Evolutionary conservation across 2,329 filamentous ascomycete genomes (phyloP), one percentile per base, ranked within the genome.

Genomic region (Fusarium dimerum): DNA sequence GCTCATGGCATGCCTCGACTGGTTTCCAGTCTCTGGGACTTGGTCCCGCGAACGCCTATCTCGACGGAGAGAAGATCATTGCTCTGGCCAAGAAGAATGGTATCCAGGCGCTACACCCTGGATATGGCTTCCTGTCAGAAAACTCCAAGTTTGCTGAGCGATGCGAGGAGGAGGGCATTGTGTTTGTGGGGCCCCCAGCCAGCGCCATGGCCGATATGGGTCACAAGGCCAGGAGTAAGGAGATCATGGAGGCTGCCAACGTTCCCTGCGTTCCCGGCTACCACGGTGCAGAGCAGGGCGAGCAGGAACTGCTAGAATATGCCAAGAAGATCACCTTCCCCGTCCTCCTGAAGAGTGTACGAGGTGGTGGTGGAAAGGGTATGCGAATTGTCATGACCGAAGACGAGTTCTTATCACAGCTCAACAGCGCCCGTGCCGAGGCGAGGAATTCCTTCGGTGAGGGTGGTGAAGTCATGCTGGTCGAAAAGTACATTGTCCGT

Each of bases 231-330:
- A 81, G 89, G 54, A 94, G 90, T 47, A 99, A 99, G 73, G 89
- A 96, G 69, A 97, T 99, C 68, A 97, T 99, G 94, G 91, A 84
- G 34, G 85, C 85, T 5, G 93, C 94, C n/a, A 91, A 92, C 9
- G 94, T 99, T 4, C 92, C 92, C 5, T 97, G 94, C 66, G 94
- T 99, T 45, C 94, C 94, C 0, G 94, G 94, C 1, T 99, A 99
- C 66, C 94, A 97, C 69, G 94, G 94, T 16, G 66, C 79, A 1
- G 90, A 96, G 47, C 94, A 99, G 74, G 84, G 88, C 45, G 78
- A 81, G 43, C 71, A 75, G 50, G 72, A 83, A 60, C 70, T 87
- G 26, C 68, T 90, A 50, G 75, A 78, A 10, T 85, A 93, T 68
- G 93, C 94, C 8, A 83, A 82, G 62, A 84, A 89, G 59, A 77